Percentiles rank a stretch among this genome's conserved stretches.
phyloP scores from a whole-genome alignment of 768 basidiomycete genomes.

The Leucocoprinus birnbaumii region DNA sequence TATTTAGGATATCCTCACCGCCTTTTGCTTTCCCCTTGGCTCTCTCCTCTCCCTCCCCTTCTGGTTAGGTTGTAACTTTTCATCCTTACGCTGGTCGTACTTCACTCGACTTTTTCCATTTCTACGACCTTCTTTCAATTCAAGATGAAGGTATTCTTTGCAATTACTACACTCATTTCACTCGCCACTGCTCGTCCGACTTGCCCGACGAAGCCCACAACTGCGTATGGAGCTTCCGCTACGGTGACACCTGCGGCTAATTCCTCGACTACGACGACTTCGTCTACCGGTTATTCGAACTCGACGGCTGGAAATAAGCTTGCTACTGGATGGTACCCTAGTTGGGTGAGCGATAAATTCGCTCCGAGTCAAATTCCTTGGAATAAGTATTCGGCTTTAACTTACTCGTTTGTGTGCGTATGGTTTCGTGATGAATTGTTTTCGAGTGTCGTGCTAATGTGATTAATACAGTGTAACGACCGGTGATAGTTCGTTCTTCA shows the following conservation, averaged over 20 bases:
- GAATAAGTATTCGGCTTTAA: constrained; percentile 63
- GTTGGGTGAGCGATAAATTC: constrained; percentile 51
- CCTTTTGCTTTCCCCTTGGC: not conserved
- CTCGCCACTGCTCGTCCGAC: not conserved
- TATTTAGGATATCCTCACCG: not conserved
- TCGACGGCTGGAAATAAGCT: constrained; percentile 17
- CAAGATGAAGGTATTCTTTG: constrained; percentile 3
- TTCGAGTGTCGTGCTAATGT: too few relatives aligned
- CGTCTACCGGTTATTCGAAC: not conserved
- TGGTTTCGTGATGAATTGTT: not conserved
- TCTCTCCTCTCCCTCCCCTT: too few relatives aligned
- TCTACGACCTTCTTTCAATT: not conserved
- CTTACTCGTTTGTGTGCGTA: constrained; percentile 73
- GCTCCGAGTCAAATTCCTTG: constrained; percentile 57
- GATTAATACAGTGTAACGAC: constrained; percentile 13
- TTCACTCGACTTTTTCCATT: not conserved
- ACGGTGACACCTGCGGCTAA: not conserved
- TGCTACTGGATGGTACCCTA: constrained; percentile 61
- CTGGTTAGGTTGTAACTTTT: not conserved
- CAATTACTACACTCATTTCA: not conserved
- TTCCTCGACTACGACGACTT: not conserved
- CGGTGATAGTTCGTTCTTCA: constrained; percentile 28
- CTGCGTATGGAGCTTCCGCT: not conserved
- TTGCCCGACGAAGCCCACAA: not conserved
- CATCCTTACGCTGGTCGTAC: constrained; percentile 6